Evolutionary conservation across 495 filamentous ascomycete genomes (phyloP), one percentile per base, ranked within the genome.

Genomic region (Chaetomium cochliodes): DNA sequence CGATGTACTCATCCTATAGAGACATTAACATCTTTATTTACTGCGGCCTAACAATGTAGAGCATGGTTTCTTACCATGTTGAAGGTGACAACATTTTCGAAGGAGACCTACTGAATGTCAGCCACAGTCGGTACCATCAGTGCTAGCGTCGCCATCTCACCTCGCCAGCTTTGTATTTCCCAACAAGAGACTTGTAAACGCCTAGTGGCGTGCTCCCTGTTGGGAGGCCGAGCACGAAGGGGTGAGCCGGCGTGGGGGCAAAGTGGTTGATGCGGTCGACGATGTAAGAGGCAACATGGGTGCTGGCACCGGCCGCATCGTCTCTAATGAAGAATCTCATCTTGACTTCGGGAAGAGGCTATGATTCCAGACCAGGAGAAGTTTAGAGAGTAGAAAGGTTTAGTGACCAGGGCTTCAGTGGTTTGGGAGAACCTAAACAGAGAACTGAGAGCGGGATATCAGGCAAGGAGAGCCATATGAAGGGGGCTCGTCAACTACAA

Each of bases 291-390:
- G 90, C 89, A 65, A 92, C 87, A 73, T 92, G 92, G 70, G 80
- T 78, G 66, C 90, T 90, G 37, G 88, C 88, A 47, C 81, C 76
- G 15, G 80, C 74, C 53, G 86, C 80, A 68, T 89, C 82, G 72
- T 92, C 86, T 73, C 88, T 82, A 75, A 96, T 91, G 74, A 93
- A 92, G 71, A 96, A 87, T 75, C 91, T 86, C 91, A 91, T 96
- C 64, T 69, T 78, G 67, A 41, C 53, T 60, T 44, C 58, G 53
- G 25, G 16, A 5, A 11, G 22, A 52, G 12, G 26, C 9, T 49
- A 11, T 37, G 33, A 11, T 37, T 8, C 33, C 11, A 37, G 33
- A 37, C 11, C 33, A 37, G 11, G 33, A 9, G 33, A 37, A 6
- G 33, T 8, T 37, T 37, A 37, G 33, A 12, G 8, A 6, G 8